A percentile compares a stretch with the other conserved stretches of the same genome.
These are phyloP conservation scores for Trichophyton schoenleinii DNA, from an alignment of 2,329 filamentous ascomycete species.

Conservation along the genomic window DNA sequence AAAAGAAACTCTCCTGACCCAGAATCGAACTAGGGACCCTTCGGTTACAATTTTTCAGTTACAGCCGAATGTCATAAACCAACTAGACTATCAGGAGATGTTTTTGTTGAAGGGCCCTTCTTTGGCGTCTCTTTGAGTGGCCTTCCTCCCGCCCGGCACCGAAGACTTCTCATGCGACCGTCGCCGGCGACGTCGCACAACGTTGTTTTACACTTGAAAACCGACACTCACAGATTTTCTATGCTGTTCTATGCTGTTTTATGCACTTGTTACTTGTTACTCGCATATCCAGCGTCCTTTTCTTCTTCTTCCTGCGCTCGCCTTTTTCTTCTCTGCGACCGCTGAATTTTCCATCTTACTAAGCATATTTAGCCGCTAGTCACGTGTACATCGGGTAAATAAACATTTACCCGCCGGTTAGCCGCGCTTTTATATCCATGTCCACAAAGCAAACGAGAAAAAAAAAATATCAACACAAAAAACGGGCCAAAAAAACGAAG, in stretches of 20 bases:
- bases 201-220: too few relatives aligned
- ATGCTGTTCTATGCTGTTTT: too few relatives aligned
- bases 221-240: too few relatives aligned
- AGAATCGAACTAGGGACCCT: constrained; percentile 10
- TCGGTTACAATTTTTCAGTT: constrained; percentile 4
- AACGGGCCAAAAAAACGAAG: constrained; percentile 1
- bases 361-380: not conserved
- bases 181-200: not conserved
- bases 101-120: not conserved
- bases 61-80: constrained; percentile 6
- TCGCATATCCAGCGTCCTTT: too few relatives aligned
- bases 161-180: not conserved
- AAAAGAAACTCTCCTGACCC: constrained; percentile 9
- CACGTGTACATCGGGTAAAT: not conserved
- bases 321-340: not conserved
- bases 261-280: too few relatives aligned
- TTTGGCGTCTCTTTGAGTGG: not conserved
- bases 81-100: constrained; percentile 7
- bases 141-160: not conserved
- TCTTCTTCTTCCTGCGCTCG: not conserved
- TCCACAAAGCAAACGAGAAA: not conserved
- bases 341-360: not conserved
- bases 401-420: not conserved
- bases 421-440: not conserved
- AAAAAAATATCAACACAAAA: not conserved